phyloP scores from a whole-genome alignment of 2,329 filamentous ascomycete genomes.

The Fusarium austroafricanum region DNA sequence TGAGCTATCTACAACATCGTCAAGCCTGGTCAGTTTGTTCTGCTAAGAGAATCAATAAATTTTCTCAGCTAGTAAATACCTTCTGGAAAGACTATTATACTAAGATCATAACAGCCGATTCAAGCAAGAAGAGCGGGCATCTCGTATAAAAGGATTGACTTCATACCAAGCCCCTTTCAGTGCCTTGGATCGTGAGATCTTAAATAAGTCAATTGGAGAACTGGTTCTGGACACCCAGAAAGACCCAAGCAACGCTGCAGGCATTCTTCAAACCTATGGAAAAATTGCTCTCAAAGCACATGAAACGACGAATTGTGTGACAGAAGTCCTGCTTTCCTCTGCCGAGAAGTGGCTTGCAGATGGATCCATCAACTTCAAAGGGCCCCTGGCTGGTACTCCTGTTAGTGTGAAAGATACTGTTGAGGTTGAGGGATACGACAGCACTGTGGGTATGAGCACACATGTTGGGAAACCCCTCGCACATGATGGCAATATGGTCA shows the following conservation, averaged over 20 bases:
- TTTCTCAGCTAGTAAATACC: too few relatives aligned
- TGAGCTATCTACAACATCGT: constrained; percentile 75
- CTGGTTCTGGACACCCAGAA: constrained; percentile 83
- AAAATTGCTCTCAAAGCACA: constrained; percentile 89
- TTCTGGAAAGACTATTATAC: neutral
- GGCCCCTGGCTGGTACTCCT: constrained; percentile 87
- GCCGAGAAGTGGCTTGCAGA: constrained; percentile 77
- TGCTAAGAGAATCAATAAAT: too few relatives aligned
- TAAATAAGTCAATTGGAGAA: constrained; percentile 79
- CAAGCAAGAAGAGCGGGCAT: constrained; percentile 81
- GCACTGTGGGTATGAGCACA: constrained; percentile 81
- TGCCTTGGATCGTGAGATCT: constrained; percentile 71
- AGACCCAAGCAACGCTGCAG: constrained; percentile 71
- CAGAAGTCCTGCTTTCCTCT: constrained; percentile 83
- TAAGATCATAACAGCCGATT: constrained; percentile 67
- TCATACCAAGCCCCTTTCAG: constrained; percentile 76
- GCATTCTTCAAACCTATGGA: constrained; percentile 86
- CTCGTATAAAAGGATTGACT: constrained; percentile 74
- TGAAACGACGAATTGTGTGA: constrained; percentile 87
- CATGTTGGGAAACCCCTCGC: constrained; percentile 74
- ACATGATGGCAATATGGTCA: constrained; percentile 78
- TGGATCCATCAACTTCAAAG: constrained; percentile 75
- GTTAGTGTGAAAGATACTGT: constrained; percentile 86
- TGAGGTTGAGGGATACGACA: constrained; percentile 84
- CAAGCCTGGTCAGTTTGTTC: constrained; percentile 69